A percentile compares a stretch with the other conserved stretches of the same genome.
Evolutionary conservation across 1,139 yeast genomes (phyloP).

Genomic region (Arxiozyma slooffiae): DNA sequence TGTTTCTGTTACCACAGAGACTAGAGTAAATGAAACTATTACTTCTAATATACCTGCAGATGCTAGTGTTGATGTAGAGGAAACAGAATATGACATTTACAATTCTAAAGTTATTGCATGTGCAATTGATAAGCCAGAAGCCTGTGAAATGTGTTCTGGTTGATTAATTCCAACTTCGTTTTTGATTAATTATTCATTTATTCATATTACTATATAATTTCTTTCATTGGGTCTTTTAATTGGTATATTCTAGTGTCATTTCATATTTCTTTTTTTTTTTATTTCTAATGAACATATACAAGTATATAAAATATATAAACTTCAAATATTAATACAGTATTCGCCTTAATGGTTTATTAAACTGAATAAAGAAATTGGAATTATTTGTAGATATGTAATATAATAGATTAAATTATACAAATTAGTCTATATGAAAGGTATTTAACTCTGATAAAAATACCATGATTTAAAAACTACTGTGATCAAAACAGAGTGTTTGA

Average conservation of each 20-base stretch:
- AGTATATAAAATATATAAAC: neutral
- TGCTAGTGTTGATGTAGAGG: constrained; percentile 16
- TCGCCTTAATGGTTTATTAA: neutral
- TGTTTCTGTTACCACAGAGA: constrained; percentile 22
- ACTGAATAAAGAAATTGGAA: too few species aligned
- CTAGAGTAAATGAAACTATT: neutral
- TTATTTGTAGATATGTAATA: too few species aligned
- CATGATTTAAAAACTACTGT: too few species aligned
- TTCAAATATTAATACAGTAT: too few species aligned
- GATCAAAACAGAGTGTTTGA: too few species aligned
- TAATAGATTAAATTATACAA: too few species aligned
- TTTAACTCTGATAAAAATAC: too few species aligned
- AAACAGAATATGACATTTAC: constrained; percentile 55
- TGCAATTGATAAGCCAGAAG: constrained; percentile 91
- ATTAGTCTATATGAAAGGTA: too few species aligned
- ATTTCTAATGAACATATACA: constrained; percentile 1
- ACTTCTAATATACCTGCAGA: constrained; percentile 10
- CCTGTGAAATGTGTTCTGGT: constrained; percentile 99
- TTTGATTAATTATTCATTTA: constrained; percentile 1
- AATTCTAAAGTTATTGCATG: constrained; percentile 92
- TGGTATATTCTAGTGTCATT: constrained; percentile 3
- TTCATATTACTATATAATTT: neutral
- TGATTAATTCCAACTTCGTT: constrained; percentile 28
- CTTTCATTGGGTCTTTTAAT: constrained; percentile 4
- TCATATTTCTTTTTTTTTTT: too few species aligned